Evolutionary conservation across 345 rosid genomes (phyloP).

Genomic region (Erodium maritimum): DNA sequence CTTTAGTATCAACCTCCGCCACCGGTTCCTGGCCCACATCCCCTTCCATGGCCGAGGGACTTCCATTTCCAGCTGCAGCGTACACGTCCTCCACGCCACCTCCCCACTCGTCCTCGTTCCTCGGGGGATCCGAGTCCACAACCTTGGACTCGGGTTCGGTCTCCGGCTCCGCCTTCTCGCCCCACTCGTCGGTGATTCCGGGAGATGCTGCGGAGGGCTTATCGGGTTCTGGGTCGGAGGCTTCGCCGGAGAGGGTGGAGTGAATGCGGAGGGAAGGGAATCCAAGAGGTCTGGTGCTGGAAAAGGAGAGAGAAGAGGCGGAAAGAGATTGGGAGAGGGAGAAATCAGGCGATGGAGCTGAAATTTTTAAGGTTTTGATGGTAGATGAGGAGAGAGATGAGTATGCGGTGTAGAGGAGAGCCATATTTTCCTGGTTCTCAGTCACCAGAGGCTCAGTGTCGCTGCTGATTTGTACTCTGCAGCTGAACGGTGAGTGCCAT

Average conservation of each 20-base stretch:
- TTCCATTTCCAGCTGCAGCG: conserved; percentile 33
- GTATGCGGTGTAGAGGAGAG: conserved; percentile 19
- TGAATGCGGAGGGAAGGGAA: conserved; percentile 2
- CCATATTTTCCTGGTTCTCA: too few relatives aligned
- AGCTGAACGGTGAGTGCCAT: too few relatives aligned
- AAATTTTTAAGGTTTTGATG: too few relatives aligned
- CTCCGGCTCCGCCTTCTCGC: conserved; percentile 32
- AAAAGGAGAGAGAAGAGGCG: conserved; percentile 6
- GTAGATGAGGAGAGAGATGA: too few relatives aligned
- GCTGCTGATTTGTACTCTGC: too few relatives aligned
- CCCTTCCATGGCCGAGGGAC: conserved; percentile 13
- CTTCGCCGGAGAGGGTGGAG: conserved; percentile 7
- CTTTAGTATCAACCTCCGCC: conserved; percentile 14
- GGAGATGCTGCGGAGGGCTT: conserved; percentile 10
- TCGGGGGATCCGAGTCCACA: conserved; percentile 65
- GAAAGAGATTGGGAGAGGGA: conserved; percentile 1
- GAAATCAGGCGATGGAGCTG: too few relatives aligned
- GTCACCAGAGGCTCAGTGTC: too few relatives aligned
- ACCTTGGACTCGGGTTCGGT: conserved; percentile 23
- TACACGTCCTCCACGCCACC: conserved; percentile 15
- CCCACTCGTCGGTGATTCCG: conserved; percentile 69
- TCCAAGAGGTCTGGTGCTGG: neutral
- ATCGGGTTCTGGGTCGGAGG: conserved; percentile 12
- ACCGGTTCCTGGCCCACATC: conserved; percentile 1
- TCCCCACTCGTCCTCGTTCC: conserved; percentile 80